Percentiles rank a stretch among this genome's conserved stretches.
Conservation (phyloP, 805 yeast genomes). For the Hanseniaspora pseudoguilliermondii region DNA sequence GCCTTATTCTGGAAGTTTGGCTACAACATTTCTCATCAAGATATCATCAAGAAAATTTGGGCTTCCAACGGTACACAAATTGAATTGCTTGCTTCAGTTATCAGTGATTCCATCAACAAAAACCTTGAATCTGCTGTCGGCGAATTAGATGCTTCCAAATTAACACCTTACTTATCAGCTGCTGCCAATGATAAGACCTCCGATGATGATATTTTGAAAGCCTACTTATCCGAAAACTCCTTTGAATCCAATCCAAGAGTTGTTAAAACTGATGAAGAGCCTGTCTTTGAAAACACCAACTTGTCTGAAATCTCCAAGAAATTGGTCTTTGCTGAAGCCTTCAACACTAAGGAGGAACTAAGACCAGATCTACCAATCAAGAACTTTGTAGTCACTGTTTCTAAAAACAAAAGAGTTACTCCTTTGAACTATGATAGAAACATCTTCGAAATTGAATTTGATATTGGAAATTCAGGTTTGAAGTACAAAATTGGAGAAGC, state of each 20-base stretch:
- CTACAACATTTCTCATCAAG: constrained; percentile 41
- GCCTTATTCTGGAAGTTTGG: constrained; percentile 68
- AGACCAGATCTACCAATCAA: constrained; percentile 84
- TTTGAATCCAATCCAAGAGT: constrained; percentile 47
- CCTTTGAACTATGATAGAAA: constrained; percentile 83
- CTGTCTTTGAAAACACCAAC: constrained; percentile 27
- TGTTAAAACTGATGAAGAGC: constrained; percentile 43
- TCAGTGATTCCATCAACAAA: constrained; percentile 52
- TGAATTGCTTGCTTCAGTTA: constrained; percentile 62
- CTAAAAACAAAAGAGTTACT: constrained; percentile 83
- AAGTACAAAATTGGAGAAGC: constrained; percentile 94
- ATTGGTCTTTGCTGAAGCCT: constrained; percentile 74
- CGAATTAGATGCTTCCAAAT: constrained; percentile 25
- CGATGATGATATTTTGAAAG: constrained; percentile 33
- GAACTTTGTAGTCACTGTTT: constrained; percentile 77
- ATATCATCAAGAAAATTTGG: constrained; percentile 62
- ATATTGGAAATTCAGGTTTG: constrained; percentile 77
- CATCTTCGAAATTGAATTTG: constrained; percentile 93
- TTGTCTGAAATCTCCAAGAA: constrained; percentile 49
- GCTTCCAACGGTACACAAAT: constrained; percentile 73
- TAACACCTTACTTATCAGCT: constrained; percentile 15
- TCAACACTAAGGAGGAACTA: constrained; percentile 39
- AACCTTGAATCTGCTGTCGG: constrained; percentile 36
- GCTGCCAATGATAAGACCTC: constrained; percentile 24
- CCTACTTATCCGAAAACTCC: constrained; percentile 29